These are phyloP conservation scores for Apostasia shenzhenica DNA, from an alignment of 106 monocot species.

Conservation along the genomic window DNA sequence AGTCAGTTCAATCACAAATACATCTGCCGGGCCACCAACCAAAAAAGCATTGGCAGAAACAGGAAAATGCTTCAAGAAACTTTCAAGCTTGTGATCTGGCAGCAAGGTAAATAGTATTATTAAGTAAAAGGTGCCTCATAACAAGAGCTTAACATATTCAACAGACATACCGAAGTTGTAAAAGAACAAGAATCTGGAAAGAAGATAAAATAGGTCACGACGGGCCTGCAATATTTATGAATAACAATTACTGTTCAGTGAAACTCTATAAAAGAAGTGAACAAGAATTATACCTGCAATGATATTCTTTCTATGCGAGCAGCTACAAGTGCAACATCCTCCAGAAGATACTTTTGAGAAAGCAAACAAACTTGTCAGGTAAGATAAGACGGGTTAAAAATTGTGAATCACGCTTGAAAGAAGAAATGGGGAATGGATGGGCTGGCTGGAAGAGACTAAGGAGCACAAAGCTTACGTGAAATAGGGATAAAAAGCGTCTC, in stretches of 20 bases:
- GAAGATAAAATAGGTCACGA: conserved; percentile 67
- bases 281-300: conserved; percentile 45
- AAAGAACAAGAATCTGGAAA: conserved; percentile 84
- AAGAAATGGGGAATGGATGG: too few relatives aligned
- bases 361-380: conserved; percentile 1
- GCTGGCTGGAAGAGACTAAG: background rate
- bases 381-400: background rate
- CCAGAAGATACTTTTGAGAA: conserved; percentile 79
- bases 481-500: conserved; percentile 80
- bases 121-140: background rate
- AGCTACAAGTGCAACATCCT: conserved; percentile 76
- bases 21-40: conserved; percentile 72
- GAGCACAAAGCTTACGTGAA: conserved; percentile 38
- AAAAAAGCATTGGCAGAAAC: conserved; percentile 69
- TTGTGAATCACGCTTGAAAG: too few relatives aligned
- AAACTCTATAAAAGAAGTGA: background rate
- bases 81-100: conserved; percentile 53
- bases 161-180: conserved; percentile 62
- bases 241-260: background rate
- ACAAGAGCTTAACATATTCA: background rate
- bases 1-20: conserved; percentile 86
- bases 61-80: conserved; percentile 73
- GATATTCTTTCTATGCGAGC: conserved; percentile 47
- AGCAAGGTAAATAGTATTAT: background rate
- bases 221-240: conserved; percentile 40